Conservation (phyloP, 2,329 filamentous ascomycete genomes). For the Stemphylium lycopersici region DNA sequence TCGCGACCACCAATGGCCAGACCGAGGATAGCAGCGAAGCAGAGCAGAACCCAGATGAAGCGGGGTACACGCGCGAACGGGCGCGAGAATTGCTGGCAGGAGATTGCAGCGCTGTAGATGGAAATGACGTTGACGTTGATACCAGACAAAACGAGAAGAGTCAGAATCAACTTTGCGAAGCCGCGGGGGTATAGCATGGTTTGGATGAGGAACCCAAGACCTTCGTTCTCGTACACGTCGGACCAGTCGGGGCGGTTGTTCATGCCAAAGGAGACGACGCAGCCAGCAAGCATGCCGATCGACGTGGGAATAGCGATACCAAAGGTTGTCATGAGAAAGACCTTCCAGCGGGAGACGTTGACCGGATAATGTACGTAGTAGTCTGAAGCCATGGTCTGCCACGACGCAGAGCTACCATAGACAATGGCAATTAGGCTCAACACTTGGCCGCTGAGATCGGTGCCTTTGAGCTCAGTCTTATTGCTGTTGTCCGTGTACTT, state of each 20-base stretch:
- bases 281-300: constrained; percentile 55
- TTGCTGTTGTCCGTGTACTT: constrained; percentile 51
- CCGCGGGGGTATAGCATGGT: constrained; percentile 54
- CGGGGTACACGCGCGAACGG: constrained; percentile 60
- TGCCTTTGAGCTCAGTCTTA: constrained; percentile 40
- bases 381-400: constrained; percentile 52
- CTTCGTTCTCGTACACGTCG: constrained; percentile 50
- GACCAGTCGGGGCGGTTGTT: constrained; percentile 47
- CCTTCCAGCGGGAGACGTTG: constrained; percentile 47
- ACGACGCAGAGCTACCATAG: constrained; percentile 49
- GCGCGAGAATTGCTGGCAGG: constrained; percentile 56
- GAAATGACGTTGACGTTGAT: constrained; percentile 56
- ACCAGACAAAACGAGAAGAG: constrained; percentile 52
- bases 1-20: constrained; percentile 54
- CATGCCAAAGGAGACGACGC: constrained; percentile 48
- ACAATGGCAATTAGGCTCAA: constrained; percentile 40
- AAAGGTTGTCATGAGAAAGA: constrained; percentile 52
- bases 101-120: constrained; percentile 58
- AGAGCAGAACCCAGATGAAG: constrained; percentile 55
- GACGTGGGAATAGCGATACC: constrained; percentile 51
- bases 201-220: constrained; percentile 56
- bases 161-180: constrained; percentile 57
- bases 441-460: constrained; percentile 40
- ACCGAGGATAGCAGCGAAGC: constrained; percentile 52
- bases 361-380: constrained; percentile 54